A percentile compares a stretch with the other conserved stretches of the same genome.
phyloP scores from a whole-genome alignment of 2,329 filamentous ascomycete species.

The Zymoseptoria brevis region DNA sequence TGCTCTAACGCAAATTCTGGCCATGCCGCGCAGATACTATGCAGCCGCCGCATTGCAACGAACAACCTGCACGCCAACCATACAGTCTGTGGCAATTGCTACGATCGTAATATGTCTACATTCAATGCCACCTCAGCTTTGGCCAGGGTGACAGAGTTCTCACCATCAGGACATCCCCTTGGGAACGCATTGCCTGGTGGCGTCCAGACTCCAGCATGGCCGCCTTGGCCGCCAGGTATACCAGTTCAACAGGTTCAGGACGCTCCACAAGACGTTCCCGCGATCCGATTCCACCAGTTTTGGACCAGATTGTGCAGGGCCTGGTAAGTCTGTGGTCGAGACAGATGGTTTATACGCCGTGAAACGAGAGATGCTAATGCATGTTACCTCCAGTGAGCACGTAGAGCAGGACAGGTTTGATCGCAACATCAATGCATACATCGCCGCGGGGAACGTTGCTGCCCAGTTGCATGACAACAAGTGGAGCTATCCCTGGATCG shows the following conservation, averaged over 20 bases:
- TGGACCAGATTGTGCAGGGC: constrained; percentile 1
- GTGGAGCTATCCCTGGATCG: background rate
- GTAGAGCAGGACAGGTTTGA: constrained; percentile 1
- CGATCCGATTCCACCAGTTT: background rate
- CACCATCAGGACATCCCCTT: background rate
- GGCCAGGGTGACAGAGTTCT: background rate
- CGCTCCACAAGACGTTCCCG: too few relatives aligned
- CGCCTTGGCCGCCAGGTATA: background rate
- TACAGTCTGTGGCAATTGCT: background rate
- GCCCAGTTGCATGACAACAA: background rate
- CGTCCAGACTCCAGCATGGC: too few relatives aligned
- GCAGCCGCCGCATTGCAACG: background rate
- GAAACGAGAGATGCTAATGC: background rate
- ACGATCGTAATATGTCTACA: background rate
- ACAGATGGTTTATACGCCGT: too few relatives aligned
- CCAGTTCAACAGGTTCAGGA: too few relatives aligned
- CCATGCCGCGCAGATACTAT: background rate
- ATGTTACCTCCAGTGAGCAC: background rate
- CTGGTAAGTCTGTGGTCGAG: background rate
- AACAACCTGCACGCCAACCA: too few relatives aligned
- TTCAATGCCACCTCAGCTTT: too few relatives aligned
- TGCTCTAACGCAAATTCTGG: background rate
- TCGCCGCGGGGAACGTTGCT: too few relatives aligned
- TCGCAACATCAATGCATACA: background rate
- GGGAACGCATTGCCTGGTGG: too few relatives aligned